Conservation (phyloP, 257 asterid genomes). For the Nicotiana knightiana region DNA sequence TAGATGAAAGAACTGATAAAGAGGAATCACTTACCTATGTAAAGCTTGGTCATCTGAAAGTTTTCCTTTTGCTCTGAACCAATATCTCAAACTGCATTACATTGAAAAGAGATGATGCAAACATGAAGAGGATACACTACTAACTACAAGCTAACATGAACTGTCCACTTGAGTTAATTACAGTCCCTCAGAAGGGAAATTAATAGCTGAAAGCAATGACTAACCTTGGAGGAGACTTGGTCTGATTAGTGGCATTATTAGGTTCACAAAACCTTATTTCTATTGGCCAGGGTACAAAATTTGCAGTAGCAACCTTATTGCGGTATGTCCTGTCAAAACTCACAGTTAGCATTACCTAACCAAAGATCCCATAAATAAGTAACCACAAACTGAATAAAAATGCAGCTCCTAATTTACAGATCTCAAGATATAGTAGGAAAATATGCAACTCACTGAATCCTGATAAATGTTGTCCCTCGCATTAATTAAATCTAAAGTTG, state of each 20-base stretch:
- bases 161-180: not conserved
- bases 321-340: slow-evolving; percentile 65
- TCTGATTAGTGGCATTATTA: slow-evolving; percentile 53
- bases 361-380: not conserved
- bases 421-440: not conserved
- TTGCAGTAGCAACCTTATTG: slow-evolving; percentile 69
- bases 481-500: not conserved
- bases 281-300: slow-evolving; percentile 82
- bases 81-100: slow-evolving; percentile 68
- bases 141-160: slow-evolving; percentile 3
- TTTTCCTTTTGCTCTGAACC: slow-evolving; percentile 92
- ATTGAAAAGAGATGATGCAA: not conserved
- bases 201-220: slow-evolving; percentile 11
- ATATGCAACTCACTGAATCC: not conserved
- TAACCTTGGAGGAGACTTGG: slow-evolving; percentile 89
- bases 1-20: not conserved
- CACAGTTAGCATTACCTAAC: not conserved
- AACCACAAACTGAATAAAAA: not conserved
- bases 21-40: slow-evolving; percentile 58
- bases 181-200: slow-evolving; percentile 15
- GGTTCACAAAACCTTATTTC: slow-evolving; percentile 85
- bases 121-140: not conserved
- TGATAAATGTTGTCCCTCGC: not conserved
- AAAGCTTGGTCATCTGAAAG: slow-evolving; percentile 90
- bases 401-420: not conserved